A percentile compares a stretch with the other conserved stretches of the same genome.
Conservation (phyloP, 2,329 filamentous ascomycete genomes). For the Leptographium radiaticola region DNA sequence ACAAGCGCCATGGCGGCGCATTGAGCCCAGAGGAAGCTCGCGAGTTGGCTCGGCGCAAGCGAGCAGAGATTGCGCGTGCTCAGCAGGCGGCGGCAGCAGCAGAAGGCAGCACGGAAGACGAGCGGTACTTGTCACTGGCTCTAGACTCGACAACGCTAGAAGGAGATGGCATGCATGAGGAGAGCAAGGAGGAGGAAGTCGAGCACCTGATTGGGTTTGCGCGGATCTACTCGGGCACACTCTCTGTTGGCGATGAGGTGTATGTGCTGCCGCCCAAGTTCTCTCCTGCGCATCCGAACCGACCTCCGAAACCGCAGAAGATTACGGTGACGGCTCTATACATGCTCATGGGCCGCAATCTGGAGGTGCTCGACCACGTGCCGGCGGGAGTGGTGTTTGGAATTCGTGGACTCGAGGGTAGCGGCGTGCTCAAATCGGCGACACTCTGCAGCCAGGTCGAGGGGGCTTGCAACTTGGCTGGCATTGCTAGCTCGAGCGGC, state of each 20-base stretch:
- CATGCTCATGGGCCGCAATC: conserved; percentile 83
- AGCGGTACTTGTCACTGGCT: conserved; percentile 1
- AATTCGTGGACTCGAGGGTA: conserved; percentile 77
- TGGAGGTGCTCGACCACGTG: conserved; percentile 72
- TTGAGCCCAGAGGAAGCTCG: conserved; percentile 82
- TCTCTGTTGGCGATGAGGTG: conserved; percentile 79
- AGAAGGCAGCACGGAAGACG: conserved; percentile 24
- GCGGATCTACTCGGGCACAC: conserved; percentile 78
- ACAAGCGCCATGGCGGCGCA: conserved; percentile 53
- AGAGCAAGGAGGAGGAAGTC: conserved; percentile 50
- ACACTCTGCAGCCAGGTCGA: conserved; percentile 81
- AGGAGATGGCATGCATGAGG: conserved; percentile 13
- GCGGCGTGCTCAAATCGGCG: conserved; percentile 83
- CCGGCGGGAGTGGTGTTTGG: conserved; percentile 93
- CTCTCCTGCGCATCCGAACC: conserved; percentile 63
- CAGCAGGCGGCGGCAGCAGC: conserved; percentile 39
- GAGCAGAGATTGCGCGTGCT: conserved; percentile 73
- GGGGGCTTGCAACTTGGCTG: conserved; percentile 81
- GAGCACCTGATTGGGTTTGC: conserved; percentile 94
- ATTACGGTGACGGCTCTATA: conserved; percentile 81
- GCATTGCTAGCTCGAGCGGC: conserved; percentile 60
- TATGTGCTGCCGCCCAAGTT: conserved; percentile 93
- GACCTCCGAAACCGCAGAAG: conserved; percentile 61
- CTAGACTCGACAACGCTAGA: conserved; percentile 4
- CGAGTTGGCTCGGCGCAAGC: conserved; percentile 75